phyloP scores from a whole-genome alignment of 2,329 filamentous ascomycete genomes.

The Aspergillus quadrilineatus region DNA sequence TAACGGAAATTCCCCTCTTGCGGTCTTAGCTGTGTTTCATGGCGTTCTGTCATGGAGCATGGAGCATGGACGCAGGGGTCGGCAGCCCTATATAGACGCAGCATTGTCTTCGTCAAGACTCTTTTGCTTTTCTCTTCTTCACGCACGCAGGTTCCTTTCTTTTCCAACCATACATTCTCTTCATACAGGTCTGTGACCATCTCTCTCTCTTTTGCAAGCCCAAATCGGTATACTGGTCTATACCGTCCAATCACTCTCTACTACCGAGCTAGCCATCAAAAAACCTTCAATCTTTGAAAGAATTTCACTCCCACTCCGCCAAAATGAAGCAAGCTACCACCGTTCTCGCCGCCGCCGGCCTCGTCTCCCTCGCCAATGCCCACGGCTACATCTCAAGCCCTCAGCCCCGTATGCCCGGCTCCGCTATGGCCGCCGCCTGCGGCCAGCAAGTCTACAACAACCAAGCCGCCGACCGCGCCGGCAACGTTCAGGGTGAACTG shows the following conservation, averaged over 20 bases:
- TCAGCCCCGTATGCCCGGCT: slow-evolving; percentile 50
- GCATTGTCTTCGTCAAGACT: not conserved
- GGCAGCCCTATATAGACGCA: slow-evolving; percentile 20
- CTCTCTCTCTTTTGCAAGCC: slow-evolving; percentile 18
- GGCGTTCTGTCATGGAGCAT: not conserved
- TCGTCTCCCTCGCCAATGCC: slow-evolving; percentile 49
- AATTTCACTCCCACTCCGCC: slow-evolving; percentile 10
- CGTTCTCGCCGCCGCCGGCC: slow-evolving; percentile 44
- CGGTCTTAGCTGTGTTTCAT: slow-evolving; percentile 6
- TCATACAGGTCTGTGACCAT: slow-evolving; percentile 25
- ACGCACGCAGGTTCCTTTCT: slow-evolving; percentile 22
- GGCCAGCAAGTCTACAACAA: slow-evolving; percentile 56
- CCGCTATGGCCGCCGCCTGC: slow-evolving; percentile 53
- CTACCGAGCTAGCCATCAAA: not conserved
- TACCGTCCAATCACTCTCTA: slow-evolving; percentile 18
- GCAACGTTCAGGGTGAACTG: slow-evolving; percentile 57
- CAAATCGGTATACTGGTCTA: slow-evolving; percentile 25
- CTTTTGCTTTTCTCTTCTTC: slow-evolving; percentile 10
- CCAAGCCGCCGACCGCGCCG: slow-evolving; percentile 54
- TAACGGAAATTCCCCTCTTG: not conserved
- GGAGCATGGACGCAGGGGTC: not conserved
- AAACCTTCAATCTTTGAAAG: slow-evolving; percentile 10
- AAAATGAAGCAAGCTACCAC: slow-evolving; percentile 47
- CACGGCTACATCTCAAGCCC: slow-evolving; percentile 56
- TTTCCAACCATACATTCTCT: slow-evolving; percentile 18